Evolutionary conservation across 371 early-diverging fungal species (phyloP), one percentile per base, ranked within the genome.

Genomic region (Smittium mucronatum): DNA sequence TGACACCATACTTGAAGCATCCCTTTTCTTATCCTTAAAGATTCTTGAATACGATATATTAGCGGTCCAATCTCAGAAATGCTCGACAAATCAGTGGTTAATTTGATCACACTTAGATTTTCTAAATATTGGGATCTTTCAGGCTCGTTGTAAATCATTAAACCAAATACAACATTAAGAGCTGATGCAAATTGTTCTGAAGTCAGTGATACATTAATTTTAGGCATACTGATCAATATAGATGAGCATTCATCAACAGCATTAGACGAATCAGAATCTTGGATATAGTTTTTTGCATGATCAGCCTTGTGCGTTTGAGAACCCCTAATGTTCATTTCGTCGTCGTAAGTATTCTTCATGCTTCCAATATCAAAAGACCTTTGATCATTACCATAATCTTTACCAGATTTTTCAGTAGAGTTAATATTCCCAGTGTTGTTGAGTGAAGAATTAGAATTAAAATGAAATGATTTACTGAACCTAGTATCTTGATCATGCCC

Each of bases 71-170:
- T 75, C 21, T 85, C 83, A 5, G 73, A 73, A 26, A 85, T 68
- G 64, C 84, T 81, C 60, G 81, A 76, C 71, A 84, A 75, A 63
- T 88, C 87, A 28, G 85, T 84, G 1, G 91, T 87, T 70, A 93
- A 79, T 73, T 88, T 79, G 69, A 90, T 89, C 33, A 89, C 88
- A 58, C 87, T 82, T 21, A 92, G 75, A 28, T 87, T 81, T 57
- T 86, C 90, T 63, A 81, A 77, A 16, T 88, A 84, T 60, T 87
- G 86, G 36, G 87, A 88, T 68, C 85, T 82, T 0, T 84, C 84
- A 2, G 93, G 91, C 68, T 93, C 93, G 32, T 85, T 86, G 72
- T 92, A 93, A 21, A 92, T 83, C 2, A 94, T 74, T 29, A 94
- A 81, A 69, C 91, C 88, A 0, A 82, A 83, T 57, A 91, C 86